Base-by-base conservation (phyloP, 179 eudicot species). In the Amaranthus tricolor region DNA sequence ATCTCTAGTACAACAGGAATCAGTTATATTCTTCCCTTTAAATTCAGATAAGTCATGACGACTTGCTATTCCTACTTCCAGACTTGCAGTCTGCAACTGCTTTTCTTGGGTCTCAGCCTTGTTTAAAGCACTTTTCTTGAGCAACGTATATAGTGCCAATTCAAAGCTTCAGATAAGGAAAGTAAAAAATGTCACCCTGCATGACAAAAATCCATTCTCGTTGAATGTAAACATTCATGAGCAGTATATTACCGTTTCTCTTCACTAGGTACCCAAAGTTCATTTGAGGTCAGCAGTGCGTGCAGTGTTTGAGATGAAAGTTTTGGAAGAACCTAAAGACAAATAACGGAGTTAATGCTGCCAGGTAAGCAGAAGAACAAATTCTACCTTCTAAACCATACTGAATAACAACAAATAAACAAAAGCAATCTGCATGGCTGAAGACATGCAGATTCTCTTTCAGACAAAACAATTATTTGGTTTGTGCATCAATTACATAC, bases 211-310 rank as follows among this genome's bases (percentile, higher is more conserved):
- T 49, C 57, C 63, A 81, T 62, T 9, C 62, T 74, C 11, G 47
- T 31, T 73, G 65, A 70, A 51, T 55, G 16, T 16, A 72, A 66
- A 48, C 49, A 74, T 52, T 43, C 67, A 6, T 10, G 51, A 50
- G 19, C 31, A 70, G 19, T 59, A 72, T 57, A 69, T 81, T 85
- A 95, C 99, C 99, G 83, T 83, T 89, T 93, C 86, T 95, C 98
- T 87, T 95, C 99, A 81, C 90, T 89, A 56, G 92, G 95, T 70
- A 93, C 86, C 99, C 99, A 95, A 74, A 95, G 79, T 74, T 89
- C 91, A 87, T 95, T 90, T 57, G 99, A 95, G 66, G 97, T 93
- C 71, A 95, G 86, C 76, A 95, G 82, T 40, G 96, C 97, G 82
- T 85, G 92, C 77, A 93, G 70, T 75, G 99, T 95, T 83, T 93